These are phyloP conservation scores for Chalciporus sphaerocephalus DNA, from an alignment of 768 basidiomycete genomes.

Conservation along the genomic window DNA sequence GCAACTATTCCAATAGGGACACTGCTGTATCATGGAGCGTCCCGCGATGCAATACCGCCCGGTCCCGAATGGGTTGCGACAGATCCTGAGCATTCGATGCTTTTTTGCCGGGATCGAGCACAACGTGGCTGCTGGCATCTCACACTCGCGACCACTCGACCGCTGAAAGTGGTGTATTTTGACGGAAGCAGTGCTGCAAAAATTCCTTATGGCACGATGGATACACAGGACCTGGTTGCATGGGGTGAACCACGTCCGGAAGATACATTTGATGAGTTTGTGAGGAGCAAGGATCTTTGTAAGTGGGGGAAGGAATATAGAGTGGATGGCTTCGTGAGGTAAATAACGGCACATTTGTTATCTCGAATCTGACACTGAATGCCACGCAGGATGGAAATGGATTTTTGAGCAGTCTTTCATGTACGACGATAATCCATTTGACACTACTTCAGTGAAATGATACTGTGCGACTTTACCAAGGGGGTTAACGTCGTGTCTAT, in stretches of 20 bases:
- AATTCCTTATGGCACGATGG: conserved; percentile 38
- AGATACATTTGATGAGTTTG: conserved; percentile 26
- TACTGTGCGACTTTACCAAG: conserved; percentile 32
- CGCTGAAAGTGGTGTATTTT: conserved; percentile 47
- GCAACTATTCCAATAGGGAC: conserved; percentile 35
- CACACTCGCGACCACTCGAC: conserved; percentile 18
- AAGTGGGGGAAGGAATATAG: conserved; percentile 38
- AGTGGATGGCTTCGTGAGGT: conserved; percentile 48
- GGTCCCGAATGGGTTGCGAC: conserved; percentile 32
- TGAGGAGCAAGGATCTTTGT: conserved; percentile 39
- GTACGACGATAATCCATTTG: not conserved
- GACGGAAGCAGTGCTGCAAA: conserved; percentile 50
- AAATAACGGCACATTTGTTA: not conserved
- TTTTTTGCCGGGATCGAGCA: conserved; percentile 31
- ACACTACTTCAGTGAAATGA: conserved; percentile 29
- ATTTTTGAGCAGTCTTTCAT: conserved; percentile 24
- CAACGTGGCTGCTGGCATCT: conserved; percentile 15
- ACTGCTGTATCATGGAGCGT: conserved; percentile 33
- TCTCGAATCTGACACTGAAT: conserved; percentile 1
- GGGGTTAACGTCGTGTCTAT: conserved; percentile 27
- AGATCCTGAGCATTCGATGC: conserved; percentile 35
- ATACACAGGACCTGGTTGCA: conserved; percentile 44
- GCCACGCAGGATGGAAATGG: conserved; percentile 26
- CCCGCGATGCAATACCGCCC: conserved; percentile 19
- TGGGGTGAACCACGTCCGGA: conserved; percentile 34